Evolutionary conservation across 192 early-diverging fungal species (phyloP), one percentile per base, ranked within the genome.

Genomic region (Backusella australiensis): DNA sequence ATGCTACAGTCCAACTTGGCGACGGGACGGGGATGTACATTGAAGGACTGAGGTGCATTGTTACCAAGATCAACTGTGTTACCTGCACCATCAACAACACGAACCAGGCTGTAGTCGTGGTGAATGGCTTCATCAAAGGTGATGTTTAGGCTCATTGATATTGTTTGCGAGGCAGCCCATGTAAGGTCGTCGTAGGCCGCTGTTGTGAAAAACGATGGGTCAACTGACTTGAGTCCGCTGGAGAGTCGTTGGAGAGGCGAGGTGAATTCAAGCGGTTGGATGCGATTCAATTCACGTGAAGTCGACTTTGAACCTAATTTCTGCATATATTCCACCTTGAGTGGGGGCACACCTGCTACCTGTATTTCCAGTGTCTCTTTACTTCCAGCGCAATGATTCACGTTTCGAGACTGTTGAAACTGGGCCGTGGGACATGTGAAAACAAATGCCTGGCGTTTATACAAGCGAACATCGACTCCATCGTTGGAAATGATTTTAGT

Each of bases 281-380:
- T 79, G 34, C 77, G 74, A 39, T 83, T 73, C 26, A 86, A 74
- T 66, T 80, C 73, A 42, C 77, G 71, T 11, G 35, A 36, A 6
- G 68, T 35, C 0, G 29, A 38, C 17, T 21, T 14, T 9, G 34
- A 19, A 4, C 72, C 74, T 8, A 80, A 41, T 32, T 42, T 36
- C 41, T 79, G 46, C 21, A 72, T 72, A 73, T 84, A 84, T 12
- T 75, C 63, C 0, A 86, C 76, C 41, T 65, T 82, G 4, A 86
- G 79, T 19, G 85, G 85, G 12, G 85, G 85, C 2, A 86, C 81
- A 72, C 85, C 85, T 9, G 72, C 21, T 4, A 86, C 70, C 2
- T 77, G 34, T 34, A 86, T 52, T 9, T 80, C 53, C 3, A 82
- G 39, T 21, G 69, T 34, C 32, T 78, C 67, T 11, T 82, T 71